Conservation (phyloP, 192 early-diverging fungal species). For the Podochytrium sp. region DNA sequence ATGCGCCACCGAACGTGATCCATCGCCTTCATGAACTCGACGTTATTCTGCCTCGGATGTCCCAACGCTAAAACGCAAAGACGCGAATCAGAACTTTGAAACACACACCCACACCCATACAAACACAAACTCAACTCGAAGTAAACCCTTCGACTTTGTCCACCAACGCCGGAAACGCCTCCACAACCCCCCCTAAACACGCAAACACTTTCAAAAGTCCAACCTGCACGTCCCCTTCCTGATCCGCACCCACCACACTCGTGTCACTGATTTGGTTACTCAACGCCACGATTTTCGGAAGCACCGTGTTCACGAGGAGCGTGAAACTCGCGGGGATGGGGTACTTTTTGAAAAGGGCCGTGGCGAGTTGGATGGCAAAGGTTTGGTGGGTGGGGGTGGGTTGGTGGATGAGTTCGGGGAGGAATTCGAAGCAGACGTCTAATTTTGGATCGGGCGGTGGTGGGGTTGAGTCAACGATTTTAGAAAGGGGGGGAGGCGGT, state of each 20-base stretch:
- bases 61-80: neutral
- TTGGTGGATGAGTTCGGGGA: constrained; percentile 41
- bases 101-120: neutral
- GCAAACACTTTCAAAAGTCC: constrained; percentile 2
- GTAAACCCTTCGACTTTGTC: constrained; percentile 12
- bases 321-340: constrained; percentile 39
- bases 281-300: constrained; percentile 15
- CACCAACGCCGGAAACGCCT: constrained; percentile 18
- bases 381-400: constrained; percentile 48
- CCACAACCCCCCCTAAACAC: neutral
- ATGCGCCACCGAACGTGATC: neutral
- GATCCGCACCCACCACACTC: neutral
- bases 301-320: neutral
- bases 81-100: neutral
- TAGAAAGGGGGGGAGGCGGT: neutral
- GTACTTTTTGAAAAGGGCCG: constrained; percentile 51
- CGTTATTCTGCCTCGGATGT: neutral
- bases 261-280: constrained; percentile 6
- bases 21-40: neutral
- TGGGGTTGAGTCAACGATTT: neutral
- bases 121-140: neutral
- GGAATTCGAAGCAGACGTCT: constrained; percentile 50
- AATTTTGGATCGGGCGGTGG: neutral
- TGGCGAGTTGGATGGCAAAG: constrained; percentile 55
- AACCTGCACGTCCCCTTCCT: neutral